A percentile compares a stretch with the other conserved stretches of the same genome.
Evolutionary conservation across 23 red algal species (phyloP).

Genomic region (Cyanidioschyzon merolae): DNA sequence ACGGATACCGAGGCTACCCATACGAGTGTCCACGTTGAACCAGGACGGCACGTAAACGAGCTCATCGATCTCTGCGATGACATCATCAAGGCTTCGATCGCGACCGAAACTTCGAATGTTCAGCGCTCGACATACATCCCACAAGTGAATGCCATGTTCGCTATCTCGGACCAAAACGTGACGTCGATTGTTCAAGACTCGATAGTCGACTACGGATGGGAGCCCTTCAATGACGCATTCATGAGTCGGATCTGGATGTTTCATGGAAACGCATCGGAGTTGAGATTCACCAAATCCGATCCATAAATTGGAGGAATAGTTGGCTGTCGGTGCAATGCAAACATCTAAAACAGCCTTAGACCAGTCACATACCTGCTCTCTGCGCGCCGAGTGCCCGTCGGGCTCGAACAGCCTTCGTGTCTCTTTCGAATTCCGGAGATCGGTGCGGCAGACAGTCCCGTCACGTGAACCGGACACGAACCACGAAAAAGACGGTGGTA

Average conservation of each 20-base stretch:
- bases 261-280: neutral
- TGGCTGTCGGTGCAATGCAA: neutral
- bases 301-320: neutral
- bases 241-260: neutral
- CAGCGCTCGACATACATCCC: conserved; percentile 47
- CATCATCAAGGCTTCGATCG: conserved; percentile 42
- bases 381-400: neutral
- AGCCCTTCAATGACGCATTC: conserved; percentile 31
- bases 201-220: conserved; percentile 63
- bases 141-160: conserved; percentile 37
- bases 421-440: neutral
- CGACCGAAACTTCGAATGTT: conserved; percentile 24
- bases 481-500: conserved; percentile 34
- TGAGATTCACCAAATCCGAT: neutral
- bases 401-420: neutral
- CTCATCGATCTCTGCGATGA: conserved; percentile 43
- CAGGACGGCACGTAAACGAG: conserved; percentile 79
- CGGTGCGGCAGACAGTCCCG: conserved; percentile 70
- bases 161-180: conserved; percentile 71
- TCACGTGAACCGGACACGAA: conserved; percentile 82
- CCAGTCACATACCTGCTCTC: neutral
- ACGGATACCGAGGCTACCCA: conserved; percentile 55
- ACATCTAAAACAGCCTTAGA: neutral
- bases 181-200: conserved; percentile 78
- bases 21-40: conserved; percentile 76